Base-by-base conservation (phyloP, 2,329 filamentous ascomycete species). In the Fusarium sarcochroum region DNA sequence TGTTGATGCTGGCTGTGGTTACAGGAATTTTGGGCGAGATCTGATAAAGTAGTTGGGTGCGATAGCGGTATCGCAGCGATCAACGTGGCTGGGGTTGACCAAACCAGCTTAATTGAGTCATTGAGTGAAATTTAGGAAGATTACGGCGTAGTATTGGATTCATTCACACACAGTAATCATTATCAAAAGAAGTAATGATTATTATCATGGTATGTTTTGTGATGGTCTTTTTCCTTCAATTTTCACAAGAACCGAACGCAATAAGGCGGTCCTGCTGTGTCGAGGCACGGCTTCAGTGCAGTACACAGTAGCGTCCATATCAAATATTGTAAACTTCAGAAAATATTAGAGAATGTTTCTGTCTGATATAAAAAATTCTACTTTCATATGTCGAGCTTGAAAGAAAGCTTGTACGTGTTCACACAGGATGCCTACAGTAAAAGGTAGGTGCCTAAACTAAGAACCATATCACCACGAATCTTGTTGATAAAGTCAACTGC, bases 51-150 rank as follows among this genome's bases (percentile, higher is more conserved):
- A 40, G 51, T 30, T 37, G 13, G 27, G 53, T 54, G 62, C 64
- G 62, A 72, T 60, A 72, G 55, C 71, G 71, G 51, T 73, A 69
- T 68, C 68, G 64, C 71, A 70, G 58, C 38, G 41, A 56, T 63
- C 46, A 51, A 34, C 55, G 64, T 62, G 58, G 58, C 55, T 68
- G 42, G 41, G 45, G 27, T 48, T 62, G 51, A 58, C 45, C 62
- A 65, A 65, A 47, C 30, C 30, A 6, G 30, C 32, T 42, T 27
- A 9, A 7, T 59, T 64, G 52, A 65, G 45, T 64, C 60, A 65
- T 17, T 45, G 23, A n/a, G 15, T 7, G 14, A n/a, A n/a, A 35
- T 30, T 30, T 30, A 30, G 27, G 10, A 30, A 11, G 10, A 30
- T 30, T 13, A 30, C 27, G 5, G 10, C 27, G 27, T 30, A 30